Evolutionary conservation across 202 grass and related monocot species (phyloP).

Genomic region (Tripidium arundinaceum): DNA sequence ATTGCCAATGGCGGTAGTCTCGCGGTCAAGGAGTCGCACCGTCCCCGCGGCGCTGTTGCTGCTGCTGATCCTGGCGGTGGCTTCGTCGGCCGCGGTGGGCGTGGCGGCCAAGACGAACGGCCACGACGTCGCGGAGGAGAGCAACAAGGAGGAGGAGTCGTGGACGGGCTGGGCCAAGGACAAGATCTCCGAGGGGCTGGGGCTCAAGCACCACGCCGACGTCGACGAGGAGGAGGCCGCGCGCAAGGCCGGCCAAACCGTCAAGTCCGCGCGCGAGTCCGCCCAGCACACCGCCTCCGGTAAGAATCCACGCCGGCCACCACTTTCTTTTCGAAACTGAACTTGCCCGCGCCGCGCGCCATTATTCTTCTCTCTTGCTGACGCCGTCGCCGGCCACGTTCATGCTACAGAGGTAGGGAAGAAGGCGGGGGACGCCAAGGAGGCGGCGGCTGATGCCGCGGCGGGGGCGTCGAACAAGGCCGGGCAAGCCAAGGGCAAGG

Average conservation of each 20-base stretch:
- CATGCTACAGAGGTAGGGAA: slow-evolving; percentile 42
- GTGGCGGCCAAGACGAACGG: slow-evolving; percentile 22
- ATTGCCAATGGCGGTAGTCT: slow-evolving; percentile 17
- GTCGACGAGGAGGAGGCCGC: slow-evolving; percentile 54
- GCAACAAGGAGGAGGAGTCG: slow-evolving; percentile 35
- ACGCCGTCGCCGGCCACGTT: no score
- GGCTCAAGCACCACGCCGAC: slow-evolving; percentile 43
- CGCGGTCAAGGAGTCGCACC: slow-evolving; percentile 15
- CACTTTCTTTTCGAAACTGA: no score
- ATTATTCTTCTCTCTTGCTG: neutral
- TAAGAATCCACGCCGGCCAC: neutral
- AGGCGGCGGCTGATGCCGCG: slow-evolving; percentile 25
- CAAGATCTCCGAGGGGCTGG: slow-evolving; percentile 60
- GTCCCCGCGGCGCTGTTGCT: slow-evolving; percentile 19
- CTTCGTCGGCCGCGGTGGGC: neutral
- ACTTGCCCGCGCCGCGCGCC: neutral
- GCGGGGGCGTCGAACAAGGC: slow-evolving; percentile 38
- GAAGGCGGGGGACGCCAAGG: slow-evolving; percentile 39
- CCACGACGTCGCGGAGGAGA: neutral
- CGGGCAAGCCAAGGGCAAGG: slow-evolving; percentile 20
- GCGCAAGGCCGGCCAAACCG: slow-evolving; percentile 45
- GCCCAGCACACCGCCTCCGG: slow-evolving; percentile 42
- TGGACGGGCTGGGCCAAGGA: slow-evolving; percentile 75
- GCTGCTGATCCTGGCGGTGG: neutral
- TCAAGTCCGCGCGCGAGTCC: slow-evolving; percentile 42